phyloP scores from a whole-genome alignment of 1,284 basidiomycete genomes.

The Schizophyllum amplum region DNA sequence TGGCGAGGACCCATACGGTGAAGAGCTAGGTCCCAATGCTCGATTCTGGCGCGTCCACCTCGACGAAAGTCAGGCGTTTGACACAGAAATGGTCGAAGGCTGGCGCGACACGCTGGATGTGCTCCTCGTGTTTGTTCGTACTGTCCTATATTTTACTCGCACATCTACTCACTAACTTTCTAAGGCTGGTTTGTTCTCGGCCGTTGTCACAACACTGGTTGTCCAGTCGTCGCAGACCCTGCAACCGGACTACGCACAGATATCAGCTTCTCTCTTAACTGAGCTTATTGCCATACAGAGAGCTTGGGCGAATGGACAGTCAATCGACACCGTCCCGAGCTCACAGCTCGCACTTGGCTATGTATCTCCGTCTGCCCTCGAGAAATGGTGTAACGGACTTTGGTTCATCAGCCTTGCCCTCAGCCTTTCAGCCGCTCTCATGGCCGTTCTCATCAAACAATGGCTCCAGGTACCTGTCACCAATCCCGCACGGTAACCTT shows the following conservation, averaged over 20 bases:
- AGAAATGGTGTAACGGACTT: constrained; percentile 9
- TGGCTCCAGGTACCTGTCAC: constrained; percentile 6
- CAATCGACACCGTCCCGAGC: constrained; percentile 1
- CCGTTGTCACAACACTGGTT: constrained; percentile 12
- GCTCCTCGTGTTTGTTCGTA: neutral
- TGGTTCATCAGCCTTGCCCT: constrained; percentile 9
- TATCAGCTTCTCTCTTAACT: constrained; percentile 4
- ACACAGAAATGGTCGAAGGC: neutral
- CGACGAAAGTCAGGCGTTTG: neutral
- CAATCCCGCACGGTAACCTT: neutral
- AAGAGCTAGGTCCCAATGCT: neutral
- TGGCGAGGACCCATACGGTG: neutral
- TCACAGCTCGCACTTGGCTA: neutral
- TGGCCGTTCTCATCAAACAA: constrained; percentile 7
- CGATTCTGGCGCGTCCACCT: neutral
- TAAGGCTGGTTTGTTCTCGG: constrained; percentile 12
- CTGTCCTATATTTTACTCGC: neutral
- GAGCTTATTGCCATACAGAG: constrained; percentile 8
- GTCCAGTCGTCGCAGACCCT: constrained; percentile 10
- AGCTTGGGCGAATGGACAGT: constrained; percentile 3
- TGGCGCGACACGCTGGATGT: neutral
- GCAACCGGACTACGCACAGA: constrained; percentile 3
- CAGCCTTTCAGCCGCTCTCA: constrained; percentile 5
- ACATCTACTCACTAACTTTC: neutral
- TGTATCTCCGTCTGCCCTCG: constrained; percentile 1